Base-by-base conservation (phyloP, 2,329 filamentous ascomycete genomes). In the Penicillium decumbens region DNA sequence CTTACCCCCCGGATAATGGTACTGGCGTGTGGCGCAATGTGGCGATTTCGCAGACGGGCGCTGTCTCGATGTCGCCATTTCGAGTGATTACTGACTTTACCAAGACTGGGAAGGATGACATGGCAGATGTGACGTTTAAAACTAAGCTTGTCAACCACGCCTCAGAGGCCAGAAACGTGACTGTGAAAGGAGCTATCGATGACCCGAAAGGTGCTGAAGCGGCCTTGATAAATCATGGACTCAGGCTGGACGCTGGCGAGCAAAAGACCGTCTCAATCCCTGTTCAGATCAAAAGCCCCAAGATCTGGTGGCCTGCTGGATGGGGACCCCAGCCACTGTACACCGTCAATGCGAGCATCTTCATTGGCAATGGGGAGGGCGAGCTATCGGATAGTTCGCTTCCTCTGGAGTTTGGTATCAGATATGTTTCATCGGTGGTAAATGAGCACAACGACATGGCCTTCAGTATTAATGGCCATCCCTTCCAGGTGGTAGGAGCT, bases 21-120 rank as follows among this genome's bases (percentile, higher is more conserved):
- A 83, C 80, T 0, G 82, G 82, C 0, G 70, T 85, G 7, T 85
- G 82, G 82, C 73, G 82, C 4, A 70, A 83, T 37, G 70, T 85
- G 1, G 73, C 75, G 29, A 46, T 85, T 37, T 78, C 75, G 43
- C 74, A 79, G 61, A 82, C 78, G 0, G 81, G 81, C 0, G 61
- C 77, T 0, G 73, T 81, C 1, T 65, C 70, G 2, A 57, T 70
- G 43, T 75, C 71, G 0, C 64, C 75, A 0, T 55, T 79, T 20
- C 71, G 77, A 6, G 68, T 82, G 1, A 57, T 69, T 0, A 76
- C 77, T 1, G 64, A 77, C 37, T 72, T 76, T 8, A 50, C 66
- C 15, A 18, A 18, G 15, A 18, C 15, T 0, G 65, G 55, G 0
- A n/a, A 23, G 4, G 72, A 67, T 2, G 65, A 65, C 23, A 77